phyloP scores from a whole-genome alignment of 495 filamentous ascomycete genomes.

The Neurospora tetraspora region DNA sequence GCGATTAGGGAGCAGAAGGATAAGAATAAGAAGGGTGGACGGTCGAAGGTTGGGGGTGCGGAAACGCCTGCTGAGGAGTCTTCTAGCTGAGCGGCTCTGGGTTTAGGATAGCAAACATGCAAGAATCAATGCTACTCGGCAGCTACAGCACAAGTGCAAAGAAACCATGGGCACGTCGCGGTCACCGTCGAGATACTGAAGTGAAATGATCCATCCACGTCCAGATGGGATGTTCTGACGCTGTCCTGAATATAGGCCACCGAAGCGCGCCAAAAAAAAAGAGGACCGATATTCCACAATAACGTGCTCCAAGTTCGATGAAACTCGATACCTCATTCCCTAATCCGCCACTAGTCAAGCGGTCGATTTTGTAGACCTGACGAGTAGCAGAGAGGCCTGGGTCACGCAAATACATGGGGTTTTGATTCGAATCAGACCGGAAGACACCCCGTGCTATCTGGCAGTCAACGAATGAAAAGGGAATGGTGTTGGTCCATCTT shows the following conservation, averaged over 20 bases:
- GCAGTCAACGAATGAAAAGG: not conserved
- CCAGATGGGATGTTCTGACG: not conserved
- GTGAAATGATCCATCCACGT: not conserved
- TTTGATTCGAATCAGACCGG: not conserved
- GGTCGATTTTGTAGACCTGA: no score
- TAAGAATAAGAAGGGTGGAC: slow-evolving; percentile 14
- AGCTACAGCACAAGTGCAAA: not conserved
- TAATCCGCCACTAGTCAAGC: no score
- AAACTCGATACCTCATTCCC: not conserved
- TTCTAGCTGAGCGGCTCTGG: not conserved
- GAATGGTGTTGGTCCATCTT: not conserved
- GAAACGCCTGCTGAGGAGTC: not conserved
- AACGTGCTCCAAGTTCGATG: not conserved
- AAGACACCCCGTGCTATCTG: not conserved
- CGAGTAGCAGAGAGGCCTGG: not conserved
- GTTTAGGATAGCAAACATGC: not conserved
- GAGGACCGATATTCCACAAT: not conserved
- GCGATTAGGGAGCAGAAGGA: slow-evolving; percentile 16
- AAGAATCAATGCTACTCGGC: not conserved
- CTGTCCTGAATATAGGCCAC: not conserved
- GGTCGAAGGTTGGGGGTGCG: slow-evolving; percentile 4
- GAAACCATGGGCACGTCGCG: not conserved
- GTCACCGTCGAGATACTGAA: not conserved
- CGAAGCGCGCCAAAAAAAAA: not conserved
- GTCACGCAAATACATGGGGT: not conserved